Evolutionary conservation across 306 rosid genomes (phyloP).

Genomic region (Glycine tomentella): DNA sequence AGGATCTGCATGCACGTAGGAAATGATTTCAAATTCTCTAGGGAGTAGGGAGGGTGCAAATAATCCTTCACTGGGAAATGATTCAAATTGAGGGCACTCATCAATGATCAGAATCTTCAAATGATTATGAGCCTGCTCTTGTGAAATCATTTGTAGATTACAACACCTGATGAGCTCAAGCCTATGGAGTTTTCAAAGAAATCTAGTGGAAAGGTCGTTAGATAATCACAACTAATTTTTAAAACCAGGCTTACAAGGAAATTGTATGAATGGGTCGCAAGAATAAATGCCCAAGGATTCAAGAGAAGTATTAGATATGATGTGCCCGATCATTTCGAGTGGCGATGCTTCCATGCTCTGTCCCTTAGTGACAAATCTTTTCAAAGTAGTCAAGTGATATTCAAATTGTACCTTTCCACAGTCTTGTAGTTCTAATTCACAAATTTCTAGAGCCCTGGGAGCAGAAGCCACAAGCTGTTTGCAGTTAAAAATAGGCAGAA

Average conservation of each 20-base stretch:
- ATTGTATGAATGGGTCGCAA: neutral
- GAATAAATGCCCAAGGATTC: neutral
- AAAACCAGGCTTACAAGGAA: too few relatives aligned
- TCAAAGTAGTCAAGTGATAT: neutral
- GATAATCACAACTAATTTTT: neutral
- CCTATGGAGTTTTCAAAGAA: neutral
- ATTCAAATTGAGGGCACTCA: too few relatives aligned
- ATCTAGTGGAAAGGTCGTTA: neutral
- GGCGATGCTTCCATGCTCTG: neutral
- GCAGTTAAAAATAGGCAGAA: neutral
- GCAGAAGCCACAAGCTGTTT: neutral
- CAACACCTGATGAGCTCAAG: neutral
- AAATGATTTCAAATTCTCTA: neutral
- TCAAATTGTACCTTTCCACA: neutral
- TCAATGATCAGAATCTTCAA: too few relatives aligned
- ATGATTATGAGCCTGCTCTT: too few relatives aligned
- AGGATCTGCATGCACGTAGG: neutral
- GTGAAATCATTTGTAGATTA: too few relatives aligned
- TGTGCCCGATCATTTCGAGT: neutral
- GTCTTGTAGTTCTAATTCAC: neutral
- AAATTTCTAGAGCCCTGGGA: too few relatives aligned
- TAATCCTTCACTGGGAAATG: too few relatives aligned
- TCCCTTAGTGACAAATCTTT: too few relatives aligned
- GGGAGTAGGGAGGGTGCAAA: too few relatives aligned
- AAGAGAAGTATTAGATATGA: neutral